A percentile compares a stretch with the other conserved stretches of the same genome.
Evolutionary conservation across 2,329 filamentous ascomycete genomes (phyloP).

Genomic region (Fusarium nematophilum): DNA sequence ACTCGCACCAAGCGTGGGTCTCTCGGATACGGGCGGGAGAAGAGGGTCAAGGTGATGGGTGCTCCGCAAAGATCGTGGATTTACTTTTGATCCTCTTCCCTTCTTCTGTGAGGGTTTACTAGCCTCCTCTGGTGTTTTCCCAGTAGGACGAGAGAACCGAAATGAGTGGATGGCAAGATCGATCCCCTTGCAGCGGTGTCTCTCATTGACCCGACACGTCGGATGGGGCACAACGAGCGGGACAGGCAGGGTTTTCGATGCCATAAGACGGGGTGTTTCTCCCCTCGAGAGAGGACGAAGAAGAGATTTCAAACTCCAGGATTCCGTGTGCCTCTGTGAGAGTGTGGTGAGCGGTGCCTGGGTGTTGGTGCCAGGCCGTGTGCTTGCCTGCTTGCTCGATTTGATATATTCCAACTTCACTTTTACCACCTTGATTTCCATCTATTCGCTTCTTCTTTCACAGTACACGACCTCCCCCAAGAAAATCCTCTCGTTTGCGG

Average conservation of each 20-base stretch:
- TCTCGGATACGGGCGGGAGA: slow-evolving; percentile 8
- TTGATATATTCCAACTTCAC: slow-evolving; percentile 21
- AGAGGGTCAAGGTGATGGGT: slow-evolving; percentile 20
- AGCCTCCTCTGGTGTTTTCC: neutral
- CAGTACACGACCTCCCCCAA: neutral
- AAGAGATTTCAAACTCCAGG: slow-evolving; percentile 11
- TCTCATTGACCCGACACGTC: slow-evolving; percentile 1
- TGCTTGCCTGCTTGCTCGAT: slow-evolving; percentile 22
- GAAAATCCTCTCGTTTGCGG: neutral
- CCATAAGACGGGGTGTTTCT: slow-evolving; percentile 4
- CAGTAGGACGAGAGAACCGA: neutral
- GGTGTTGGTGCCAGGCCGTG: slow-evolving; percentile 18
- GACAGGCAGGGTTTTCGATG: neutral
- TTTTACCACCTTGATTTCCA: slow-evolving; percentile 3
- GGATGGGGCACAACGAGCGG: slow-evolving; percentile 11
- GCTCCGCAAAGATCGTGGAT: slow-evolving; percentile 14
- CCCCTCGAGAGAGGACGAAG: slow-evolving; percentile 23
- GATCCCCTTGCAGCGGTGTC: slow-evolving; percentile 5
- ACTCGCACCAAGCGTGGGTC: slow-evolving; percentile 3
- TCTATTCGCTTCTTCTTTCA: too few species aligned
- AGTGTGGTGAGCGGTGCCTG: slow-evolving; percentile 10
- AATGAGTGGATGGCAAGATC: neutral
- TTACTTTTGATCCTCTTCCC: slow-evolving; percentile 5
- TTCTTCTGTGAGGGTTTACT: neutral
- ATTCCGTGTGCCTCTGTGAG: slow-evolving; percentile 14